Evolutionary conservation across 23 red algal genomes (phyloP).

Genomic region (Gracilaria gracilis): DNA sequence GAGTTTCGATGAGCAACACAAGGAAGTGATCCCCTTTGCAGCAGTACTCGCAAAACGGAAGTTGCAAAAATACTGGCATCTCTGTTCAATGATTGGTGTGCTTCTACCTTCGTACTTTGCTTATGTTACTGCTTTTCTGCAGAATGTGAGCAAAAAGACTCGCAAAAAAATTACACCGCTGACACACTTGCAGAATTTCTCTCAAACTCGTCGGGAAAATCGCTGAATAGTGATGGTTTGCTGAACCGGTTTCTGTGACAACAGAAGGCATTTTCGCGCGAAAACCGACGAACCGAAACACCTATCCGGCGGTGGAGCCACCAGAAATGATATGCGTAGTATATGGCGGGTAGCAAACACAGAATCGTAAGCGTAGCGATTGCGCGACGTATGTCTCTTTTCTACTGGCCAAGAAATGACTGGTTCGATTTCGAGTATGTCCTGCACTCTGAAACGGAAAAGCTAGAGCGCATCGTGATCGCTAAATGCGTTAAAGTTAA

Average conservation of each 20-base stretch:
- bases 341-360: not conserved
- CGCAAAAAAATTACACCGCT: not conserved
- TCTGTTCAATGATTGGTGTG: too few relatives aligned
- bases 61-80: too few relatives aligned
- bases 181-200: not conserved
- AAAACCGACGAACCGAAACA: too few relatives aligned
- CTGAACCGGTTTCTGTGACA: too few relatives aligned
- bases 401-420: not conserved
- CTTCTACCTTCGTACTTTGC: too few relatives aligned
- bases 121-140: not conserved
- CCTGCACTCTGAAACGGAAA: constrained; percentile 18
- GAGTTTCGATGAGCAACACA: too few relatives aligned
- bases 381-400: not conserved
- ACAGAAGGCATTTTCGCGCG: too few relatives aligned
- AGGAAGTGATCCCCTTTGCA: too few relatives aligned
- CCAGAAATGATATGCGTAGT: not conserved
- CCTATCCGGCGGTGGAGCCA: too few relatives aligned
- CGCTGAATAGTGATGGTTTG: too few relatives aligned
- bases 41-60: too few relatives aligned
- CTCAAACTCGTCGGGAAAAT: too few relatives aligned
- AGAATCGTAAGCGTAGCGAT: not conserved
- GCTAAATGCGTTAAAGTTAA: not conserved
- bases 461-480: not conserved
- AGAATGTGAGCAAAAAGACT: not conserved
- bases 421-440: not conserved